Evolutionary conservation across 441 rosid genomes (phyloP).

Genomic region (Adansonia madagascariensis): DNA sequence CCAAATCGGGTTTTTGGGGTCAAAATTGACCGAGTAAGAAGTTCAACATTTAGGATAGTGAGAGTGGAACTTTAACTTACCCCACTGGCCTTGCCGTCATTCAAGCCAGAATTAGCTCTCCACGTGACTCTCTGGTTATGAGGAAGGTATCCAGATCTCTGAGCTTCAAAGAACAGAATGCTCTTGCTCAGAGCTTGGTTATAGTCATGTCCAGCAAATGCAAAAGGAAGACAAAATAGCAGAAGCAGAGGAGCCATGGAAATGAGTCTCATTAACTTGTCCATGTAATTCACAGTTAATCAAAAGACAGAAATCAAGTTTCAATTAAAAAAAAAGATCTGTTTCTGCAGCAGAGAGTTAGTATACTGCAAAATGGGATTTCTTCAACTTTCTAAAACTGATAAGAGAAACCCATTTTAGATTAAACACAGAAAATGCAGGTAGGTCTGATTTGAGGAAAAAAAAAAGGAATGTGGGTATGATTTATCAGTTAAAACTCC

Average conservation of each 20-base stretch:
- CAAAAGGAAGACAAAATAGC: constrained; percentile 54
- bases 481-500: constrained; percentile 41
- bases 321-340: not conserved
- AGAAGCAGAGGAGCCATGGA: constrained; percentile 48
- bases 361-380: constrained; percentile 19
- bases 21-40: not conserved
- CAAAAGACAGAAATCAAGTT: not conserved
- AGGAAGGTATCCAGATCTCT: constrained; percentile 93
- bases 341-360: constrained; percentile 8
- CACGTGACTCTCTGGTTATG: constrained; percentile 83
- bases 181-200: constrained; percentile 87
- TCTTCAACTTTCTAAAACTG: constrained; percentile 18
- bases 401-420: not conserved
- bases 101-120: constrained; percentile 89
- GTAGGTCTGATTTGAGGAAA: not conserved
- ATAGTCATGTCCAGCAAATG: constrained; percentile 82
- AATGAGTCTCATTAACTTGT: constrained; percentile 32
- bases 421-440: constrained; percentile 12
- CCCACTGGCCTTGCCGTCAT: constrained; percentile 92
- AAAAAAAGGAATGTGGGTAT: constrained; percentile 41
- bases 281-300: constrained; percentile 32
- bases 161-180: constrained; percentile 96
- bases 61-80: constrained; percentile 44
- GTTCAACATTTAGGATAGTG: not conserved
- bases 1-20: not conserved